phyloP scores from a whole-genome alignment of 305 asterid genomes.

The Fraxinus xanthoxyloides region DNA sequence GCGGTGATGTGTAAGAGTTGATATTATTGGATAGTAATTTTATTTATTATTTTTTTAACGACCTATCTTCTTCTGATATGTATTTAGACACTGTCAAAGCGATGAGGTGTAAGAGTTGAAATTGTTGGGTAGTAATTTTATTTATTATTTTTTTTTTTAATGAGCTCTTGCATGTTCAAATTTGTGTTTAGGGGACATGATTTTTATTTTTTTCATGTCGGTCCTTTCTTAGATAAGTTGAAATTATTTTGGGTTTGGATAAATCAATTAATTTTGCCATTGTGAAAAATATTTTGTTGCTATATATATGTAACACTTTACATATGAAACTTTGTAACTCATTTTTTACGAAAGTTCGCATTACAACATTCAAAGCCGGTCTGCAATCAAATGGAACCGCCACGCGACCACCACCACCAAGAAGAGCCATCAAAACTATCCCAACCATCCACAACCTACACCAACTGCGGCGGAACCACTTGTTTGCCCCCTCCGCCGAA shows the following conservation, averaged over 20 bases:
- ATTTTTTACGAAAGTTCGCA: neutral
- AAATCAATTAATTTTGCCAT: neutral
- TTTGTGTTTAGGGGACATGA: neutral
- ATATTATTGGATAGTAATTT: too few species aligned
- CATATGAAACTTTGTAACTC: neutral
- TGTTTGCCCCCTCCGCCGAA: constrained; percentile 57
- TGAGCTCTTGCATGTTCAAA: neutral
- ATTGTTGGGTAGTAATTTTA: neutral
- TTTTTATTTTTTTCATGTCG: neutral
- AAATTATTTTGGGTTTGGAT: neutral
- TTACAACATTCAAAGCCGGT: neutral
- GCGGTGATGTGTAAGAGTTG: too few species aligned
- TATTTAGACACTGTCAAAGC: neutral
- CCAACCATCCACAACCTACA: constrained; percentile 39
- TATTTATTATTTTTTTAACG: neutral
- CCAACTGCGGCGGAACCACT: constrained; percentile 74
- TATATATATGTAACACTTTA: neutral
- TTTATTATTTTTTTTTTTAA: neutral
- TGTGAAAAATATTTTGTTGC: neutral
- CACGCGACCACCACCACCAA: constrained; percentile 27
- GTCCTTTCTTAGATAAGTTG: neutral
- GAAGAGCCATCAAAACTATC: constrained; percentile 19
- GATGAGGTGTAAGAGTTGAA: neutral
- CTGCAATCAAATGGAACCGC: constrained; percentile 41
- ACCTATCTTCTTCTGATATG: neutral